Evolutionary conservation across 371 early-diverging fungal genomes (phyloP).

Genomic region (Lichtheimia ornata): DNA sequence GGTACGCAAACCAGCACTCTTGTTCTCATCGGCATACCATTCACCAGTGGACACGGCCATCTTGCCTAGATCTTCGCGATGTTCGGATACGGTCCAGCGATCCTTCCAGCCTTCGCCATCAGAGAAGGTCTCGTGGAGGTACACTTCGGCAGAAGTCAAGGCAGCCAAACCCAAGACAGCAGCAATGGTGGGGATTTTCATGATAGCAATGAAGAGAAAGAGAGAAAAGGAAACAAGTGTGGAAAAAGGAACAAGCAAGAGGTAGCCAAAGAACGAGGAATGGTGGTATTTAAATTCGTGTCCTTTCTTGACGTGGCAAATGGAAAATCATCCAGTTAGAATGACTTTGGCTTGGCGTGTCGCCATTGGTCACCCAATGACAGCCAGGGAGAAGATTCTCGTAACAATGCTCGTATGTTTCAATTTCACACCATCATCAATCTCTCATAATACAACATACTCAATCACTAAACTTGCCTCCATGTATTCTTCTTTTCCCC

Average conservation of each 20-base stretch:
- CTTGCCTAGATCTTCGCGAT: slow-evolving; percentile 75
- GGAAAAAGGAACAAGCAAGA: not conserved
- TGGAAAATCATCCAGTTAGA: not conserved
- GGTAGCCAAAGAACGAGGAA: not conserved
- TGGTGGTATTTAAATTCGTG: not conserved
- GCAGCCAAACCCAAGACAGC: slow-evolving; percentile 66
- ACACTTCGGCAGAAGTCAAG: slow-evolving; percentile 73
- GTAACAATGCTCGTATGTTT: too few species aligned
- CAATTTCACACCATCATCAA: too few species aligned
- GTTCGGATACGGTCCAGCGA: slow-evolving; percentile 75
- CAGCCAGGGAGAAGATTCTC: too few species aligned
- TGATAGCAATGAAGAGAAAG: slow-evolving; percentile 17
- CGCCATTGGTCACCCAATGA: not conserved
- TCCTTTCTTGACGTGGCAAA: slow-evolving; percentile 13
- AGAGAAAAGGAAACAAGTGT: not conserved
- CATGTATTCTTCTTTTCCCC: too few species aligned
- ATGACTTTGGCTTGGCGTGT: not conserved
- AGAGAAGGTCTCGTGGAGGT: slow-evolving; percentile 87
- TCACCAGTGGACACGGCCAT: slow-evolving; percentile 76
- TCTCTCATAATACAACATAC: too few species aligned
- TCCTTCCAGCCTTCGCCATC: slow-evolving; percentile 64
- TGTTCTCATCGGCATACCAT: slow-evolving; percentile 76
- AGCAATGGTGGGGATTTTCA: slow-evolving; percentile 62
- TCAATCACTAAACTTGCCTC: too few species aligned
- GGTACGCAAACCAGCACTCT: slow-evolving; percentile 76